Conservation (phyloP, 306 rosid genomes). For the Gynostemma pentaphyllum region DNA sequence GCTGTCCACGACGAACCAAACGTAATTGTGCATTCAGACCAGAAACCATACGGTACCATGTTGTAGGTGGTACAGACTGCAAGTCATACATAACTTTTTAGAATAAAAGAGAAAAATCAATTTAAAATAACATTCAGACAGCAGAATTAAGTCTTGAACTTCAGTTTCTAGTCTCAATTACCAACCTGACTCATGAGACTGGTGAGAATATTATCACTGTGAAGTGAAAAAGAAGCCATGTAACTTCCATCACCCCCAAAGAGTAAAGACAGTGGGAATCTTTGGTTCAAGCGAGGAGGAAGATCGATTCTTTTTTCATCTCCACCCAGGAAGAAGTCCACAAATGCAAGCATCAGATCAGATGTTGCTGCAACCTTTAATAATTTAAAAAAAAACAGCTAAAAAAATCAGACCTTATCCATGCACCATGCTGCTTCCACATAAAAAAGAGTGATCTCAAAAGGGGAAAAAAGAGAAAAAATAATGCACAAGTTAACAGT, state of each 20-base stretch:
- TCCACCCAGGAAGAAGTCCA: slow-evolving; percentile 96
- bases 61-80: slow-evolving; percentile 87
- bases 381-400: slow-evolving; percentile 13
- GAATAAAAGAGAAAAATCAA: neutral
- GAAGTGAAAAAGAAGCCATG: slow-evolving; percentile 85
- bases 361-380: slow-evolving; percentile 88
- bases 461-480: neutral
- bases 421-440: neutral
- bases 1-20: slow-evolving; percentile 76
- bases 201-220: slow-evolving; percentile 83
- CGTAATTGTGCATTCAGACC: slow-evolving; percentile 95
- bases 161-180: slow-evolving; percentile 14
- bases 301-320: slow-evolving; percentile 95
- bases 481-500: neutral
- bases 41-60: slow-evolving; percentile 91
- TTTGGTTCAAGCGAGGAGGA: slow-evolving; percentile 71
- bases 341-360: slow-evolving; percentile 86
- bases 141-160: neutral
- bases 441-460: neutral
- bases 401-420: neutral
- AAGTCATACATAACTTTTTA: slow-evolving; percentile 1
- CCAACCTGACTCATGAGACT: slow-evolving; percentile 99
- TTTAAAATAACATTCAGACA: neutral
- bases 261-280: slow-evolving; percentile 74
- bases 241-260: slow-evolving; percentile 98